Percentiles rank a stretch among this genome's conserved stretches.
Conservation (phyloP, 441 rosid species). For the Gossypium lobatum region DNA sequence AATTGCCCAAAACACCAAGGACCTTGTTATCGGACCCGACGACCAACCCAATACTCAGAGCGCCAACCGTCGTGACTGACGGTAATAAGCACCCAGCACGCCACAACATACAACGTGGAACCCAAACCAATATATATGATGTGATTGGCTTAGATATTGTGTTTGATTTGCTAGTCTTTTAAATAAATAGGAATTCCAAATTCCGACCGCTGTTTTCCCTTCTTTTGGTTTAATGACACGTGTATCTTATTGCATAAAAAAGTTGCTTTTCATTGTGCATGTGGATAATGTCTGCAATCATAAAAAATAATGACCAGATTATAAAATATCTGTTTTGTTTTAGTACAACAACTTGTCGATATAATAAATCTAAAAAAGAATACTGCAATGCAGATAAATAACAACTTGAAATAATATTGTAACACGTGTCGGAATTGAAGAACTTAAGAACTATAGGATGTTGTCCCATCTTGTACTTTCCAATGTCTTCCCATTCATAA, state of each 20-base stretch:
- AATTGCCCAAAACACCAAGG: constrained; percentile 60
- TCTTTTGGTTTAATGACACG: no score
- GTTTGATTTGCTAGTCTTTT: not conserved
- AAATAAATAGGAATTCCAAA: not conserved
- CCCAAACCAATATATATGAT: not conserved
- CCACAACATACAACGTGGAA: no score
- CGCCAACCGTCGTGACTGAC: constrained; percentile 10
- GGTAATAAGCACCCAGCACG: not conserved
- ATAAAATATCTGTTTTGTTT: no score
- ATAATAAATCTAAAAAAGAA: not conserved
- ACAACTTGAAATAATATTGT: not conserved
- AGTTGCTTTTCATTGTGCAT: not conserved
- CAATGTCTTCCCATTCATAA: constrained; percentile 6
- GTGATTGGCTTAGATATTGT: not conserved
- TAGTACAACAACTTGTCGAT: no score
- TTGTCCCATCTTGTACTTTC: constrained; percentile 13
- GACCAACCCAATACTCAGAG: constrained; percentile 14
- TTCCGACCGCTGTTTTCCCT: not conserved
- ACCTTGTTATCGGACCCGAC: constrained; percentile 35
- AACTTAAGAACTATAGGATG: not conserved
- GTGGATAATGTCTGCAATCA: not conserved
- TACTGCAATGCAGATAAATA: not conserved
- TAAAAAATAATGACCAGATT: no score
- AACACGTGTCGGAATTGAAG: not conserved
- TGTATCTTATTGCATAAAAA: not conserved